A percentile compares a stretch with the other conserved stretches of the same genome.
phyloP scores from a whole-genome alignment of 371 early-diverging fungal genomes.

The Mortierella sp. region DNA sequence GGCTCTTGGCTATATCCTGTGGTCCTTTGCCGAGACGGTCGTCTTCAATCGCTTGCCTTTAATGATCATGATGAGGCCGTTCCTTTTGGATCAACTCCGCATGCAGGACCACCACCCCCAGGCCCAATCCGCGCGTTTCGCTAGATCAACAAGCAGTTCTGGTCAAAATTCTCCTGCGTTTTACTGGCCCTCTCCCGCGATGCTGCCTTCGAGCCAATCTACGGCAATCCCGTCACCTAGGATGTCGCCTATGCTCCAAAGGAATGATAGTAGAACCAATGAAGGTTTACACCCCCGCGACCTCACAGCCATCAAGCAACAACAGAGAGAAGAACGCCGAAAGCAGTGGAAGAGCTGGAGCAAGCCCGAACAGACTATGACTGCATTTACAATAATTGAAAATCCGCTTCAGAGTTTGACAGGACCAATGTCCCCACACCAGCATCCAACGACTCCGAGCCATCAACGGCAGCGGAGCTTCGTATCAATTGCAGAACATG shows the following conservation, averaged over 20 bases:
- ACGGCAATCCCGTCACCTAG: conserved; percentile 9
- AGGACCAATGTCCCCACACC: conserved; percentile 25
- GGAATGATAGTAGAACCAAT: conserved; percentile 6
- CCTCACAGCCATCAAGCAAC: background rate
- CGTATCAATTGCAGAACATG: conserved; percentile 19
- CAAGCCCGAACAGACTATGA: conserved; percentile 30
- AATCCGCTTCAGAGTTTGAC: conserved; percentile 12
- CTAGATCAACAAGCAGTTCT: conserved; percentile 27
- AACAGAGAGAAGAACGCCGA: conserved; percentile 29
- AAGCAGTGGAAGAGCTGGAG: conserved; percentile 56
- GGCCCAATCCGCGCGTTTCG: background rate
- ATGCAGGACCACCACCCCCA: conserved; percentile 31
- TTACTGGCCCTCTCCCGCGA: conserved; percentile 46
- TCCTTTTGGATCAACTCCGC: conserved; percentile 62
- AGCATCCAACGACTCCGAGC: background rate
- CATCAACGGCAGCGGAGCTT: conserved; percentile 21
- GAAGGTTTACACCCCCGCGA: background rate
- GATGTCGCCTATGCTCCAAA: conserved; percentile 24
- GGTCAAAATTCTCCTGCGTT: conserved; percentile 45
- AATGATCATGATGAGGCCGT: conserved; percentile 63
- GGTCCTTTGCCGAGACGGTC: conserved; percentile 70
- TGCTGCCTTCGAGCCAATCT: conserved; percentile 9
- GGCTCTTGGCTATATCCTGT: conserved; percentile 65
- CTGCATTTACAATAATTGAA: conserved; percentile 22
- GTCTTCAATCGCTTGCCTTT: conserved; percentile 64